These are phyloP conservation scores for Cladosporium phlei DNA, from an alignment of 2,329 filamentous ascomycete genomes.

Conservation along the genomic window DNA sequence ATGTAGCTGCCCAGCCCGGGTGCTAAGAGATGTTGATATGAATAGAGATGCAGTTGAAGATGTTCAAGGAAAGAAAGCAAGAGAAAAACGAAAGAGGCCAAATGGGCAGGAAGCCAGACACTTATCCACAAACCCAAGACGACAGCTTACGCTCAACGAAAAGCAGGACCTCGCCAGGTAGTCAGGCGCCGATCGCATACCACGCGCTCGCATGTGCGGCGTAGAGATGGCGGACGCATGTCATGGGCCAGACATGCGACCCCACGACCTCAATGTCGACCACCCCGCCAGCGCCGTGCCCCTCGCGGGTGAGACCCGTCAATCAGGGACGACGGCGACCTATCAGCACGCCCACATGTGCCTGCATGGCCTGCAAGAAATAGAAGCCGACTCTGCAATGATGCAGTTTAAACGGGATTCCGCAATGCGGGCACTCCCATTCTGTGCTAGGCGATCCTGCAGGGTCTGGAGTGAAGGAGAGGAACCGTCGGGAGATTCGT, in stretches of 20 bases:
- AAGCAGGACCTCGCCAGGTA: conserved; percentile 4
- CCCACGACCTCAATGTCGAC: conserved; percentile 4
- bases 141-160: conserved; percentile 10
- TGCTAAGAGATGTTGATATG: background rate
- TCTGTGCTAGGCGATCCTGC: background rate
- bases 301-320: no score
- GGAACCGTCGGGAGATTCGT: background rate
- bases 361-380: background rate
- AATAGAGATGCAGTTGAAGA: background rate
- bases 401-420: background rate
- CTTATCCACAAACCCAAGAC: conserved; percentile 6
- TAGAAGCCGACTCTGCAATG: background rate
- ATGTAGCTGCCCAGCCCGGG: conserved; percentile 7
- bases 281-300: conserved; percentile 7
- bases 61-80: conserved; percentile 5
- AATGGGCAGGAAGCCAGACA: conserved; percentile 4
- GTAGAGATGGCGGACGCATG: background rate
- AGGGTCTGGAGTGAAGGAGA: conserved; percentile 2
- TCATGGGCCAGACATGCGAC: conserved; percentile 3
- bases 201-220: conserved; percentile 9
- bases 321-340: background rate
- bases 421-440: conserved; percentile 4
- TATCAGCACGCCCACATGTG: conserved; percentile 13
- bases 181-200: conserved; percentile 13
- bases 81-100: background rate